Evolutionary conservation across 73 alveolate species (phyloP).

Genomic region (Uronychia setigera): DNA sequence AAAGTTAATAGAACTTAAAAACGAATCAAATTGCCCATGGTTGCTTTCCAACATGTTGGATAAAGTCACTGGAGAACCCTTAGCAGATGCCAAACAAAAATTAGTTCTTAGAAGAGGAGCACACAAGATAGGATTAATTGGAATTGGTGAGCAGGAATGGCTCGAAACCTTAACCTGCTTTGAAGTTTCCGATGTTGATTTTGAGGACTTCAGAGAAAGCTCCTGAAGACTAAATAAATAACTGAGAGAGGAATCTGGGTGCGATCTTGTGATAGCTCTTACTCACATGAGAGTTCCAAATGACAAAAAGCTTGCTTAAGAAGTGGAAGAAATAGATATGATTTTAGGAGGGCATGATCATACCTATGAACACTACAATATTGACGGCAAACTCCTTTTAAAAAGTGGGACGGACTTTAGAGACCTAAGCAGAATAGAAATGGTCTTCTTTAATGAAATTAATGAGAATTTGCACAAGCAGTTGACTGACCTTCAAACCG

Average conservation of each 20-base stretch:
- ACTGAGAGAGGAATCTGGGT: conserved; percentile 55
- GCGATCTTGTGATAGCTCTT: conserved; percentile 82
- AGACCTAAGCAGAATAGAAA: conserved; percentile 50
- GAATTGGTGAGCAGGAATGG: conserved; percentile 85
- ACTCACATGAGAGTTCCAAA: conserved; percentile 83
- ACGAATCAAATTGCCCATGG: conserved; percentile 71
- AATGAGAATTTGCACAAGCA: conserved; percentile 1
- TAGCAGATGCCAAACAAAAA: conserved; percentile 62
- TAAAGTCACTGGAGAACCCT: conserved; percentile 44
- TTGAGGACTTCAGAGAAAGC: conserved; percentile 30
- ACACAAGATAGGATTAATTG: conserved; percentile 69
- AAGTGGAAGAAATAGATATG: conserved; percentile 57
- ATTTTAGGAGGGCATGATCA: conserved; percentile 89
- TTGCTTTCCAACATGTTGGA: conserved; percentile 65
- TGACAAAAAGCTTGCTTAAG: conserved; percentile 58
- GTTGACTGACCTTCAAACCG: not conserved
- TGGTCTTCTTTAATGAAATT: conserved; percentile 14
- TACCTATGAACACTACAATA: conserved; percentile 17
- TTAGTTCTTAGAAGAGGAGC: conserved; percentile 46
- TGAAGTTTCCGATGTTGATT: conserved; percentile 47
- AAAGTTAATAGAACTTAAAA: conserved; percentile 36
- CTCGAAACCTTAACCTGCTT: conserved; percentile 55
- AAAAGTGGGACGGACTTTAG: conserved; percentile 76
- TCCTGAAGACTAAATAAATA: conserved; percentile 30
- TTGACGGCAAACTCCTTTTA: conserved; percentile 42